Conservation (phyloP, 208 protist species). For the Crithidia mellificae region DNA sequence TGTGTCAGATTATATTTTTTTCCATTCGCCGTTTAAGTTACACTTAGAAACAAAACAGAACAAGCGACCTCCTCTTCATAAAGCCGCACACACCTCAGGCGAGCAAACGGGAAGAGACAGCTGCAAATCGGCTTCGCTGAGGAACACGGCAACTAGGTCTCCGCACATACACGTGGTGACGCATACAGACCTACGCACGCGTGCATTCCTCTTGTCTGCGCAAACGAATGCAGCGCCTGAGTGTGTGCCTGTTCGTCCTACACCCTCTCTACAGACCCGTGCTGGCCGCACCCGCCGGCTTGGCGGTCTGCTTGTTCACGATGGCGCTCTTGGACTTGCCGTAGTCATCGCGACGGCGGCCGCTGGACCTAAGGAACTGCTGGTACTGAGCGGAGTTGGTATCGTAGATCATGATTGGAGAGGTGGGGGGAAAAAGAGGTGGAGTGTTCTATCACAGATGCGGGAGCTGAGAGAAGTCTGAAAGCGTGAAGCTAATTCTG, state of each 20-base stretch:
- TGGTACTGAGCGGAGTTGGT: slow-evolving; percentile 90
- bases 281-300: slow-evolving; percentile 85
- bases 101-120: too few species aligned
- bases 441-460: neutral
- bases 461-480: neutral
- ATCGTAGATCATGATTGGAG: slow-evolving; percentile 88
- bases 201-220: neutral
- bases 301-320: slow-evolving; percentile 78
- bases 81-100: too few species aligned
- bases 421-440: neutral
- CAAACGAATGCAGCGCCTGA: neutral
- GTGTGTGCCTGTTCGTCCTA: neutral
- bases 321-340: slow-evolving; percentile 61
- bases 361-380: slow-evolving; percentile 93
- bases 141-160: too few species aligned
- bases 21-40: too few species aligned
- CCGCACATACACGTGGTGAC: too few species aligned
- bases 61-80: too few species aligned
- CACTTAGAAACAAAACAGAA: too few species aligned
- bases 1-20: neutral
- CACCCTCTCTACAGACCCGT: slow-evolving; percentile 77
- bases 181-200: neutral
- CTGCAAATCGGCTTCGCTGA: too few species aligned
- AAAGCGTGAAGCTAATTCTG: too few species aligned
- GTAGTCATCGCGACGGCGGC: slow-evolving; percentile 91